These are phyloP conservation scores for Aspergillus carlsbadensis DNA, from an alignment of 495 filamentous ascomycete genomes.

Conservation along the genomic window DNA sequence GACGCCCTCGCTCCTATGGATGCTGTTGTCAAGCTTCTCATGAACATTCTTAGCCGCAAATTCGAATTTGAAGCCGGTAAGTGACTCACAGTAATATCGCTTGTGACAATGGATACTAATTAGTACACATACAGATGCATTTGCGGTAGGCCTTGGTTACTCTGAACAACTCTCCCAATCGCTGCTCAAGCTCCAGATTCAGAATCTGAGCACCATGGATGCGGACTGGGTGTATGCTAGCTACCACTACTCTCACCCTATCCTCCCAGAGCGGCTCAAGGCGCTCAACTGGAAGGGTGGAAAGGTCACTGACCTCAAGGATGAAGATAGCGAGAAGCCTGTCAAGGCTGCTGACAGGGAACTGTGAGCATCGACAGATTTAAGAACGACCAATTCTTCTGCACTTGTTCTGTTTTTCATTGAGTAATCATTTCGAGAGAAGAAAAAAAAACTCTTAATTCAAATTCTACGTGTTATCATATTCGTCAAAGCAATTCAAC, in stretches of 20 bases:
- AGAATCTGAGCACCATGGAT: slow-evolving; percentile 98
- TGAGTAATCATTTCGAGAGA: neutral
- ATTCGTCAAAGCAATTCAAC: too few species aligned
- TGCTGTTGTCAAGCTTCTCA: slow-evolving; percentile 83
- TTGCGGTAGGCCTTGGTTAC: slow-evolving; percentile 83
- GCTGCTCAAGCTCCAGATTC: slow-evolving; percentile 95
- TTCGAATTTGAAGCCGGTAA: slow-evolving; percentile 95
- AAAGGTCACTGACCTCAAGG: slow-evolving; percentile 51
- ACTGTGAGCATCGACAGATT: slow-evolving; percentile 36
- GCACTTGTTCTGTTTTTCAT: neutral
- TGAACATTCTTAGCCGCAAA: slow-evolving; percentile 91
- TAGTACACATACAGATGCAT: slow-evolving; percentile 53
- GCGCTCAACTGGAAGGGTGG: slow-evolving; percentile 80
- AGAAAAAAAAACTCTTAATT: too few species aligned
- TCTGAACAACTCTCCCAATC: slow-evolving; percentile 78
- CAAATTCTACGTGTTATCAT: too few species aligned
- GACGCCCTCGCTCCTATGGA: slow-evolving; percentile 91
- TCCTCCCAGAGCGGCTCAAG: slow-evolving; percentile 87
- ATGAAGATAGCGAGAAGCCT: slow-evolving; percentile 51
- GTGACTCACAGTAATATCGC: slow-evolving; percentile 8
- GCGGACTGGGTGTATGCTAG: slow-evolving; percentile 96
- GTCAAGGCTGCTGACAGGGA: slow-evolving; percentile 59
- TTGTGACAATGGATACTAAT: neutral
- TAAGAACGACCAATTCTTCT: neutral
- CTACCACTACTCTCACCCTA: slow-evolving; percentile 98